Conservation (phyloP, 129 eudicot species). For the Dittrichia graveolens region DNA sequence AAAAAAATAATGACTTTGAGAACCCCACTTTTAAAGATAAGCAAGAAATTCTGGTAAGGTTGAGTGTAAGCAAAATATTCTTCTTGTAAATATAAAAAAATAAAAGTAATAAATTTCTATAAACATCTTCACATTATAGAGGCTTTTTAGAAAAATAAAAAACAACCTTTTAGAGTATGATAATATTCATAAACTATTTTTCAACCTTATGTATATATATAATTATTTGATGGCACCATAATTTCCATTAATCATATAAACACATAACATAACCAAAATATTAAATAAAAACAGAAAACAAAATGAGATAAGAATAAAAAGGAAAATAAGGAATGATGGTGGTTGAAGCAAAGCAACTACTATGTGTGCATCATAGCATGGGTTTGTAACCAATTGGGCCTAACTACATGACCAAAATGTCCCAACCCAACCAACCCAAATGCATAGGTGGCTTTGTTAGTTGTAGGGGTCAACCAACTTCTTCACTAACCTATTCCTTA, state of each 20-base stretch:
- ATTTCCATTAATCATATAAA: neutral
- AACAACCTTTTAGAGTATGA: neutral
- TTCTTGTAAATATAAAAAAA: neutral
- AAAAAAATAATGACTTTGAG: neutral
- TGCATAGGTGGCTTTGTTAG: slow-evolving; percentile 34
- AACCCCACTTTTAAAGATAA: slow-evolving; percentile 28
- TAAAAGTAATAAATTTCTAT: neutral
- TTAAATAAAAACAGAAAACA: neutral
- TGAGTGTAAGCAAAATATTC: slow-evolving; percentile 23
- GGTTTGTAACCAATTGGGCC: slow-evolving; percentile 40
- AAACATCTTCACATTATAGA: neutral
- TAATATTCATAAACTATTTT: neutral
- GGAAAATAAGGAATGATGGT: slow-evolving; percentile 9
- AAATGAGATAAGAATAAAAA: too few species aligned
- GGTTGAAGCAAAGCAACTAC: slow-evolving; percentile 39
- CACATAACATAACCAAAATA: neutral
- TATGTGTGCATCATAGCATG: slow-evolving; percentile 35
- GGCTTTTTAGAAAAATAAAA: neutral
- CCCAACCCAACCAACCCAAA: slow-evolving; percentile 31
- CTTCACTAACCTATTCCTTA: slow-evolving; percentile 22
- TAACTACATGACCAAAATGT: slow-evolving; percentile 30
- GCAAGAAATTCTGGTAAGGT: neutral
- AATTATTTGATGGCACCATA: neutral
- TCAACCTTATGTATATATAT: neutral
- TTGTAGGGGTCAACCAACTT: slow-evolving; percentile 40